Base-by-base conservation (phyloP, 257 asterid species). In the Solanum megistacrolobum region DNA sequence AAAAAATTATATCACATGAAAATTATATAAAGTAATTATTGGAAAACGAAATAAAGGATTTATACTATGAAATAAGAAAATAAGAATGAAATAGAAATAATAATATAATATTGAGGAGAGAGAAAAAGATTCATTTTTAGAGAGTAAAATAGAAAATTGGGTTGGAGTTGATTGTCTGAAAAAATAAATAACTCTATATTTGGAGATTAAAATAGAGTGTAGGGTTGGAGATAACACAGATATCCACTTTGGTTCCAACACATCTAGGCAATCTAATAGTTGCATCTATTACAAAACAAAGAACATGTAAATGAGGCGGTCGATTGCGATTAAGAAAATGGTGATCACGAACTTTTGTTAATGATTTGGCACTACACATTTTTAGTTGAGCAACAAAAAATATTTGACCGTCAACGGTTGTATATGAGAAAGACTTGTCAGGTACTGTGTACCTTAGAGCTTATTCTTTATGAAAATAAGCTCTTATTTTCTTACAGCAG, bases 311-410 rank as follows among this genome's bases (percentile, higher is more conserved):
- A 55, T 6, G 65, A 55, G 1, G 98, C 12, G 98, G 99, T 25
- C 98, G 91, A 83, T 97, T 95, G 5, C 94, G 93, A 86, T 97
- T 97, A 43, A 95, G 93, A 98, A 97, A 94, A 87, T 96, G 95
- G 91, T 97, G 99, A 86, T 97, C 98, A 32, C 98, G 92, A 83
- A 98, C 98, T 91, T 97, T 97, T 18, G 98, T 93, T 85, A 98
- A 94, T 84, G 99, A 98, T 94, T 97, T 96, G 73, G 99, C 98
- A 60, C 99, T 98, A 89, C 98, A 93, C 90, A 98, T 96, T 92
- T 98, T 95, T 90, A 97, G 89, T 31, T 99, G 99, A 34, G 98
- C 99, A 76, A 97, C 98, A 35, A 94, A 94, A 27, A 98, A 92
- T 87, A 92, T 97, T 86, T 92, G 95, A 90, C 99, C 98, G 88